phyloP scores from a whole-genome alignment of 176 grass and related monocot genomes.

The Secale cereale region DNA sequence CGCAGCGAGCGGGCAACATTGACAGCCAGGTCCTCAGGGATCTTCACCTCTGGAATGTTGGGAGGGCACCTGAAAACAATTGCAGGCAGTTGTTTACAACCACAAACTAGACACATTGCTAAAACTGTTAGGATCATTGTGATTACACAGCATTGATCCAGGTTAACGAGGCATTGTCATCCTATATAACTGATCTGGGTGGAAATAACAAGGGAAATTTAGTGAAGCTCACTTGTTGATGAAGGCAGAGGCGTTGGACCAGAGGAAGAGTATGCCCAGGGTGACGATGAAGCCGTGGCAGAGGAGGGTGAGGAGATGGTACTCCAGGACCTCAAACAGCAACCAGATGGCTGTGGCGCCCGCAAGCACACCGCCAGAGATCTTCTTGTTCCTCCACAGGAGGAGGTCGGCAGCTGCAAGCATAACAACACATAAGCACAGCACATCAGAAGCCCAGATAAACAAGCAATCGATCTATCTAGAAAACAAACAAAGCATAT shows the following conservation, averaged over 20 bases:
- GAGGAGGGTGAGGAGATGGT: slow-evolving; percentile 62
- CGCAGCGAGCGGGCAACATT: slow-evolving; percentile 68
- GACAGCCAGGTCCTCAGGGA: slow-evolving; percentile 70
- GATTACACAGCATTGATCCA: background rate
- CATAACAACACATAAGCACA: background rate
- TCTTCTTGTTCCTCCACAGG: slow-evolving; percentile 97
- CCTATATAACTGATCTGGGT: background rate
- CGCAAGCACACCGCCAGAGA: slow-evolving; percentile 58
- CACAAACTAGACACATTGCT: background rate
- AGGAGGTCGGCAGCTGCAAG: slow-evolving; percentile 83
- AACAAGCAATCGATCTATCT: background rate
- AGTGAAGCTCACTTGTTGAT: slow-evolving; percentile 69
- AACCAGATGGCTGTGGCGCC: slow-evolving; percentile 73
- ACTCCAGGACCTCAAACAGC: slow-evolving; percentile 89
- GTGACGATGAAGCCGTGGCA: slow-evolving; percentile 63
- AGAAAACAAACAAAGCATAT: slow-evolving; percentile 17
- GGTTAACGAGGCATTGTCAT: background rate
- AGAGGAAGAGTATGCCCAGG: slow-evolving; percentile 74
- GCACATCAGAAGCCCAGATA: background rate
- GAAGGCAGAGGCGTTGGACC: slow-evolving; percentile 75
- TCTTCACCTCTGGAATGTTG: slow-evolving; percentile 82
- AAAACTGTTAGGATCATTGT: background rate
- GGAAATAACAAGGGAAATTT: background rate
- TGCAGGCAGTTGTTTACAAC: background rate
- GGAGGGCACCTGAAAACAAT: slow-evolving; percentile 52